These are phyloP conservation scores for Saturnispora saitoi DNA, from an alignment of 805 yeast species.

Conservation along the genomic window DNA sequence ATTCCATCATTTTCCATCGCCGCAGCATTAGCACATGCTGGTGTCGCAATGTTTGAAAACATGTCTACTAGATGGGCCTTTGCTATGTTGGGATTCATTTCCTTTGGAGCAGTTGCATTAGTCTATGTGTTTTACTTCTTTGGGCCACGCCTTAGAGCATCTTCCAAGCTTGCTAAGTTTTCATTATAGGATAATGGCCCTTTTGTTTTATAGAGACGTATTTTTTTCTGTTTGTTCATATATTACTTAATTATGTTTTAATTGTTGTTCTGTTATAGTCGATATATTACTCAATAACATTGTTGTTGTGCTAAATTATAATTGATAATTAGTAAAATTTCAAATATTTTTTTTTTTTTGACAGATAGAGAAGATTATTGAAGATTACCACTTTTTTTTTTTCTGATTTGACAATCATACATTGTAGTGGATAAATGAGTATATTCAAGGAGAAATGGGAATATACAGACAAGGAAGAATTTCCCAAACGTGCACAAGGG, in stretches of 20 bases:
- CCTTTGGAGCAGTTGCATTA: conserved; percentile 26
- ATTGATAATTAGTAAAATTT: neutral
- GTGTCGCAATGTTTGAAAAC: conserved; percentile 32
- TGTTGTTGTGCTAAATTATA: too few relatives aligned
- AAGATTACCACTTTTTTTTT: neutral
- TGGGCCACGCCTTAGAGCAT: conserved; percentile 25
- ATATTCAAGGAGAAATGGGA: conserved; percentile 9
- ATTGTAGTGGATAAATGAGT: conserved; percentile 2
- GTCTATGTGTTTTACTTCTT: conserved; percentile 30
- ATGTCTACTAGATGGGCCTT: conserved; percentile 31
- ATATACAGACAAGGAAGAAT: neutral
- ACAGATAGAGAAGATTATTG: neutral
- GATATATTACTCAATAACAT: neutral
- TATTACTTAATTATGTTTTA: too few relatives aligned
- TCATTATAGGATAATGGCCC: conserved; percentile 4
- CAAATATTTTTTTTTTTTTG: neutral
- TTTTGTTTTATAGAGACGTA: neutral
- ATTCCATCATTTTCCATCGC: conserved; percentile 32
- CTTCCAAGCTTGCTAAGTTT: conserved; percentile 25
- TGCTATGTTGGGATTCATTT: conserved; percentile 29
- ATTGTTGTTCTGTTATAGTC: neutral
- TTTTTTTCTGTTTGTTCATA: neutral
- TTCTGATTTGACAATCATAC: neutral
- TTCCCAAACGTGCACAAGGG: conserved; percentile 28
- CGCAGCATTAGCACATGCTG: conserved; percentile 30